Conservation (phyloP, 2,329 filamentous ascomycete genomes). For the Trichoderma breve region DNA sequence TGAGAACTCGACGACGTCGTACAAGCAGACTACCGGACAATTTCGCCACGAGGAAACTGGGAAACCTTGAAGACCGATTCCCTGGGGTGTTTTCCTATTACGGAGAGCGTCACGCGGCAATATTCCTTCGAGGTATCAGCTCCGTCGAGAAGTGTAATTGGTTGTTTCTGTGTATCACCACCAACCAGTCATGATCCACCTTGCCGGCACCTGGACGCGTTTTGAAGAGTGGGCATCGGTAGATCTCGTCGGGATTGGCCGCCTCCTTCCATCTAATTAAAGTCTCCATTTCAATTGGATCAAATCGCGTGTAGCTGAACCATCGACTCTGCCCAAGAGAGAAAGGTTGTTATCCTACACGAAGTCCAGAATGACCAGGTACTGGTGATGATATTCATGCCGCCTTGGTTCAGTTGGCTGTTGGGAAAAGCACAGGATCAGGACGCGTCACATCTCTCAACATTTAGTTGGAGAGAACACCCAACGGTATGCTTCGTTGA, state of each 20-base stretch:
- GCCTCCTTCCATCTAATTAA: background rate
- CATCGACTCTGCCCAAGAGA: background rate
- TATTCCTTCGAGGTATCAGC: slow-evolving; percentile 9
- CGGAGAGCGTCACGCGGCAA: slow-evolving; percentile 10
- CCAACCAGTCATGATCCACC: slow-evolving; percentile 16
- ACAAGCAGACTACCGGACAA: background rate
- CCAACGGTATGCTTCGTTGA: background rate
- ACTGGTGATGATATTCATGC: background rate
- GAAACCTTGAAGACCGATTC: background rate
- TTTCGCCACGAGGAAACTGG: background rate
- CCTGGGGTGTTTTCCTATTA: background rate
- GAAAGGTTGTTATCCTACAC: background rate
- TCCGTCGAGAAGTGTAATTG: slow-evolving; percentile 1
- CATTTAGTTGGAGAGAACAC: background rate
- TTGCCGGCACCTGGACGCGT: slow-evolving; percentile 9
- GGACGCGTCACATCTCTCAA: background rate
- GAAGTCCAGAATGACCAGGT: background rate
- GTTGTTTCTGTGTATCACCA: slow-evolving; percentile 2
- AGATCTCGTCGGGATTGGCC: slow-evolving; percentile 19
- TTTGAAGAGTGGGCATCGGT: background rate
- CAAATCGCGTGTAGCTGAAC: background rate
- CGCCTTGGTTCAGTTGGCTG: background rate
- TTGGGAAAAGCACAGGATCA: background rate
- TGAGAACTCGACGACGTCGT: background rate
- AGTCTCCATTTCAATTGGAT: slow-evolving; percentile 6